A percentile compares a stretch with the other conserved stretches of the same genome.
Conservation (phyloP, 2,329 filamentous ascomycete species). For the Mollisiaceae sp. region DNA sequence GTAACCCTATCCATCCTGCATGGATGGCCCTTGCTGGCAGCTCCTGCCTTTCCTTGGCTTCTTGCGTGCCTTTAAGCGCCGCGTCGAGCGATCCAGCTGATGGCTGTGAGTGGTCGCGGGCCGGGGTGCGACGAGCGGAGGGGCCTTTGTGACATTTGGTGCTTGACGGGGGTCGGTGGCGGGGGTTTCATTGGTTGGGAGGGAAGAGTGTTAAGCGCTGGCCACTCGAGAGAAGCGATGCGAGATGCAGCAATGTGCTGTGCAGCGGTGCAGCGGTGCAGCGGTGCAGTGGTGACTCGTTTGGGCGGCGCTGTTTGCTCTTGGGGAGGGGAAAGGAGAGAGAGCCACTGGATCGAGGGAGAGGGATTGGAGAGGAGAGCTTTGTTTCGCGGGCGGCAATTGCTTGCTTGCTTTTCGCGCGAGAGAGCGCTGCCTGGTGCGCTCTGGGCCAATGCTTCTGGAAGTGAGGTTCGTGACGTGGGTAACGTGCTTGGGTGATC, state of each 20-base stretch:
- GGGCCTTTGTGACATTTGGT: conserved; percentile 1
- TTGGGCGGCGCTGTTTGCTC: too few species aligned
- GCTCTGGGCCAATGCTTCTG: neutral
- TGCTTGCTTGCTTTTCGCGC: conserved; percentile 1
- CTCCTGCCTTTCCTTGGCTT: too few species aligned
- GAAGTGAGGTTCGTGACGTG: neutral
- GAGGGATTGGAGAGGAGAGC: neutral
- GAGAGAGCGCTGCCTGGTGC: neutral
- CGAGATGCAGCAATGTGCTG: conserved; percentile 1
- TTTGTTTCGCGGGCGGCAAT: neutral
- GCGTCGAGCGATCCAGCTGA: conserved; percentile 16
- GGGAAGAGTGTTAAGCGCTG: neutral
- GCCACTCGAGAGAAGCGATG: neutral
- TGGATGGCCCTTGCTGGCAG: neutral
- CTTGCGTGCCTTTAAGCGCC: conserved; percentile 20
- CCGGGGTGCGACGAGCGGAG: too few species aligned
- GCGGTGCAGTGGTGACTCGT: too few species aligned
- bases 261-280: neutral
- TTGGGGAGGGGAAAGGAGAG: too few species aligned
- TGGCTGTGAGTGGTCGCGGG: conserved; percentile 11
- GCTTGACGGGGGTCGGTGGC: neutral
- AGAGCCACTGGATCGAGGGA: too few species aligned
- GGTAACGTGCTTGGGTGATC: neutral
- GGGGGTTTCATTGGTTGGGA: conserved; percentile 8
- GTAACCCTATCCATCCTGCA: neutral